Evolutionary conservation across 1,284 basidiomycete genomes (phyloP).

Genomic region (Peniophora sp.): DNA sequence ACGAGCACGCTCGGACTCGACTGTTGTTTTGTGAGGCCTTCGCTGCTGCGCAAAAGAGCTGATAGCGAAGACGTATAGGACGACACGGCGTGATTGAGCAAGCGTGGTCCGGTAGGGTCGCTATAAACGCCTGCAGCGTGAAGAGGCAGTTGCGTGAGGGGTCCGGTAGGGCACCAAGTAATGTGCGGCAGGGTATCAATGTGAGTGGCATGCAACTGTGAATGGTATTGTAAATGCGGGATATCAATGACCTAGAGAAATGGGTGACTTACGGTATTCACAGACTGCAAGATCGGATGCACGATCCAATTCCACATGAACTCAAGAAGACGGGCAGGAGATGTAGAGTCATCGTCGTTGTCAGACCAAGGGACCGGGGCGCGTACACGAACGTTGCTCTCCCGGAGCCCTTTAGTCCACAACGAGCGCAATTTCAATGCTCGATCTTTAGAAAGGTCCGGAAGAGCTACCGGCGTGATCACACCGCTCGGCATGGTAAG

Average conservation of each 20-base stretch:
- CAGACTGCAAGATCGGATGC: background rate
- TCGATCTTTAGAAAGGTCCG: background rate
- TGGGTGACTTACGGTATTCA: no score
- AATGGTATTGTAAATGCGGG: background rate
- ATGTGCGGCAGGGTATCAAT: conserved; percentile 6
- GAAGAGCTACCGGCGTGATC: background rate
- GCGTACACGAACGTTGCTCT: background rate
- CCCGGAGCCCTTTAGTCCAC: background rate
- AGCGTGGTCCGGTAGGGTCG: background rate
- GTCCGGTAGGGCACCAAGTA: conserved; percentile 16
- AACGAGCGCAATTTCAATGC: background rate
- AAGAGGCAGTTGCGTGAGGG: conserved; percentile 14
- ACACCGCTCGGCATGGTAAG: background rate
- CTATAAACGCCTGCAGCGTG: conserved; percentile 15
- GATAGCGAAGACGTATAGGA: conserved; percentile 16
- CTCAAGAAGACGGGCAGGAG: background rate
- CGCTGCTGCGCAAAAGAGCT: background rate
- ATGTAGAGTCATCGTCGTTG: background rate
- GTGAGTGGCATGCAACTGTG: background rate
- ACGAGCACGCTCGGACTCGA: background rate
- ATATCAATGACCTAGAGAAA: no score
- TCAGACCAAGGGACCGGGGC: background rate
- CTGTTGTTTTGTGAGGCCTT: background rate
- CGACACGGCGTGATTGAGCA: conserved; percentile 12
- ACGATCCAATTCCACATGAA: background rate